Evolutionary conservation across 2,329 filamentous ascomycete genomes (phyloP).

Genomic region (Sporothrix schenckii): DNA sequence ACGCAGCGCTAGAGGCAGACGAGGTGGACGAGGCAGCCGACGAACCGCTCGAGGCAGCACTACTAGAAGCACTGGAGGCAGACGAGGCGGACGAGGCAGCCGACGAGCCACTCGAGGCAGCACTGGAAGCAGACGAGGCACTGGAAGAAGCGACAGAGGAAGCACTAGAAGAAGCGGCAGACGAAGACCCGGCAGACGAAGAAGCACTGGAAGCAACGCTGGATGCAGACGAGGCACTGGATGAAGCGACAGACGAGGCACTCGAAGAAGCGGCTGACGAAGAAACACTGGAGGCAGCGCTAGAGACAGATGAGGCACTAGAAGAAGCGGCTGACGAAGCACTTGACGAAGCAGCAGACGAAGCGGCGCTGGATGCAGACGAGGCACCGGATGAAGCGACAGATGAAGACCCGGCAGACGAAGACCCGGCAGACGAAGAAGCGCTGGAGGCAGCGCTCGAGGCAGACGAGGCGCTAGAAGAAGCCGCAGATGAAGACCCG

Average conservation of each 20-base stretch:
- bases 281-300: neutral
- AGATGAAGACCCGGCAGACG: neutral
- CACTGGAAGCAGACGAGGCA: neutral
- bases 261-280: neutral
- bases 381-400: neutral
- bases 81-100: slow-evolving; percentile 1
- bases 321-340: slow-evolving; percentile 22
- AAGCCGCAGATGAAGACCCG: neutral
- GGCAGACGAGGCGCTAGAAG: slow-evolving; percentile 8
- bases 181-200: too few relatives aligned
- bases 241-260: slow-evolving; percentile 12
- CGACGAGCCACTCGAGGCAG: too few relatives aligned
- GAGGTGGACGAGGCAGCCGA: neutral
- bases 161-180: neutral
- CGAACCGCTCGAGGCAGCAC: too few relatives aligned
- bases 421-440: neutral
- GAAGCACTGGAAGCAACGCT: neutral
- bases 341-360: neutral
- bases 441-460: neutral
- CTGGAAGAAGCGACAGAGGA: slow-evolving; percentile 19
- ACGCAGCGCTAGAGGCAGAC: neutral
- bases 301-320: neutral
- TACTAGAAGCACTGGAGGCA: neutral
- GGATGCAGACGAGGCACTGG: neutral
- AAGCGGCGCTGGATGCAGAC: neutral